Percentiles rank a stretch among this genome's conserved stretches.
These are phyloP conservation scores for Brassica incana DNA, from an alignment of 345 rosid genomes.

Conservation along the genomic window DNA sequence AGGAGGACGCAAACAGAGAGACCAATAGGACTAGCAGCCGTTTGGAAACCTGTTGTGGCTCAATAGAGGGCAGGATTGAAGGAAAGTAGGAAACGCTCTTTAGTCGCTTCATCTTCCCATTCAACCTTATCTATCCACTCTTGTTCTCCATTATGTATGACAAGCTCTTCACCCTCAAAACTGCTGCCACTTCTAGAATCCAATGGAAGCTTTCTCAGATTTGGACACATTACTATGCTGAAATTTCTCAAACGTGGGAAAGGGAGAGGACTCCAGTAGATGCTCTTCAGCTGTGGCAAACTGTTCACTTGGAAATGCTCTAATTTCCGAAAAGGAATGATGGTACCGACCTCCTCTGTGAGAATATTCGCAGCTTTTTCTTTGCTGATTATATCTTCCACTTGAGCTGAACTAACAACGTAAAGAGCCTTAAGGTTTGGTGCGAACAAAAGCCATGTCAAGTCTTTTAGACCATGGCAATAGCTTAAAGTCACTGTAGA, in stretches of 20 bases:
- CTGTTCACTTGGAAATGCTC: neutral
- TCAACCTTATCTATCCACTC: neutral
- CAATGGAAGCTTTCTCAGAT: constrained; percentile 23
- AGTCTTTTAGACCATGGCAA: neutral
- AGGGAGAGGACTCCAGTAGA: neutral
- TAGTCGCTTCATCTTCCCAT: constrained; percentile 25
- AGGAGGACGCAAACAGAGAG: neutral
- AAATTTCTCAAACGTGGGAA: too few relatives aligned
- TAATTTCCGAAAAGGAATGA: constrained; percentile 11
- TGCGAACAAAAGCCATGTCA: neutral
- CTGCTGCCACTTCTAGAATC: constrained; percentile 1
- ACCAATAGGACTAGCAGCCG: neutral
- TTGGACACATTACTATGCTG: neutral
- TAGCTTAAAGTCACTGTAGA: neutral
- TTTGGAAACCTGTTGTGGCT: neutral
- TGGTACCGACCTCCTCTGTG: neutral
- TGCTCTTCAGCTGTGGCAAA: constrained; percentile 18
- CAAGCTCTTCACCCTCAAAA: neutral
- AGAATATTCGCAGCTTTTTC: neutral
- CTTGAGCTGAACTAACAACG: neutral
- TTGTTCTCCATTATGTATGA: too few relatives aligned
- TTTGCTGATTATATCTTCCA: constrained; percentile 18
- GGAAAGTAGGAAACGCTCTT: constrained; percentile 5
- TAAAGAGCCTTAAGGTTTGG: neutral
- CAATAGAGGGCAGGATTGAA: neutral